Evolutionary conservation across 495 filamentous ascomycete genomes (phyloP).

Genomic region (Friedmanniomyces endolithicus): DNA sequence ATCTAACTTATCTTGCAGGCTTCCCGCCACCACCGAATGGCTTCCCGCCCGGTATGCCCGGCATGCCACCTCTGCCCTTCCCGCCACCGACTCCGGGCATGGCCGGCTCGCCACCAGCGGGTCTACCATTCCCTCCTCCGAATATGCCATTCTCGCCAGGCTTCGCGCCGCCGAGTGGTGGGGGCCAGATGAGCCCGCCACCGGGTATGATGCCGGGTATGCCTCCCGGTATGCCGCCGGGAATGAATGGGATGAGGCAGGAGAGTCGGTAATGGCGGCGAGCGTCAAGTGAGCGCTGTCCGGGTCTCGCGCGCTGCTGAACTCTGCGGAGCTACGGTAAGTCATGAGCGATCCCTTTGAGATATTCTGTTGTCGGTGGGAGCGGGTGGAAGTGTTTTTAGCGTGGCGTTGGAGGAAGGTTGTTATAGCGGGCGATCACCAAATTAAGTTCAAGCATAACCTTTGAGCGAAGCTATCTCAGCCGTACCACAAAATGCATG

Average conservation of each 20-base stretch:
- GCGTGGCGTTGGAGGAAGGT: slow-evolving; percentile 9
- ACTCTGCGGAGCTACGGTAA: neutral
- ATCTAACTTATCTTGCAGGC: too few species aligned
- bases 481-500: too few species aligned
- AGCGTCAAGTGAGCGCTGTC: too few species aligned
- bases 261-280: neutral
- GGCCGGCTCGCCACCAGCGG: slow-evolving; percentile 10
- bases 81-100: slow-evolving; percentile 24
- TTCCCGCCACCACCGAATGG: slow-evolving; percentile 18
- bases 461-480: too few species aligned
- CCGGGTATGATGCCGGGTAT: neutral
- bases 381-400: neutral
- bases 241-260: slow-evolving; percentile 1
- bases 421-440: too few species aligned
- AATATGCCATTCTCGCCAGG: slow-evolving; percentile 21
- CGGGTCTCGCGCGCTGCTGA: too few species aligned
- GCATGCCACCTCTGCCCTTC: slow-evolving; percentile 42
- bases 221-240: slow-evolving; percentile 8
- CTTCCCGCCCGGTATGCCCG: slow-evolving; percentile 13
- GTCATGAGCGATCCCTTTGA: neutral
- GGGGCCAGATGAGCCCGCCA: slow-evolving; percentile 1
- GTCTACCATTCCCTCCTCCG: slow-evolving; percentile 21
- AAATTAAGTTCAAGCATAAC: too few species aligned
- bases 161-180: slow-evolving; percentile 6
- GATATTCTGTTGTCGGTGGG: neutral